These are phyloP conservation scores for Solanum bulbocastanum DNA, from an alignment of 257 asterid species.

Conservation along the genomic window DNA sequence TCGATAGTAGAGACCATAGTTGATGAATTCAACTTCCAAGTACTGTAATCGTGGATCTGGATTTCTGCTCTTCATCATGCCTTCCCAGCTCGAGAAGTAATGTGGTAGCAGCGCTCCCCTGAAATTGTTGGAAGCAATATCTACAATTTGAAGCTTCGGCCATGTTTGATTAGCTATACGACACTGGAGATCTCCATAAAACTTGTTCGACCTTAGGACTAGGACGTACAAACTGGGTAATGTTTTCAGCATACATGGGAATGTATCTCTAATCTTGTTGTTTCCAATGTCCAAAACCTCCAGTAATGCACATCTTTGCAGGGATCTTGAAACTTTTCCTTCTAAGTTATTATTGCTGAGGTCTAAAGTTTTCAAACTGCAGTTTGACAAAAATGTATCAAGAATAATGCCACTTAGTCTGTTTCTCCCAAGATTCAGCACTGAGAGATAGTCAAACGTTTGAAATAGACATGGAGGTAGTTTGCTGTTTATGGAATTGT, in stretches of 20 bases:
- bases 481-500: background rate
- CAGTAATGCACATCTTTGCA: background rate
- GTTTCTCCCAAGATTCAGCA: background rate
- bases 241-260: background rate
- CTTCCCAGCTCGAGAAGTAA: background rate
- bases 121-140: background rate
- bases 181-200: background rate
- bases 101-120: background rate
- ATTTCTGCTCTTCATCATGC: background rate
- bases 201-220: background rate
- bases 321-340: background rate
- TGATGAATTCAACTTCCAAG: background rate
- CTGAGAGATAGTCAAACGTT: background rate
- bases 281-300: background rate
- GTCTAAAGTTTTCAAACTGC: background rate
- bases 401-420: background rate
- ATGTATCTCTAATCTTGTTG: background rate
- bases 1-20: background rate
- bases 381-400: background rate
- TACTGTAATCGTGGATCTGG: background rate
- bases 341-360: background rate
- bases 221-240: background rate
- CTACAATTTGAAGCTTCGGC: background rate
- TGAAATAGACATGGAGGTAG: background rate
- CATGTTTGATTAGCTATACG: background rate